Evolutionary conservation across 1,139 yeast genomes (phyloP).

Genomic region (Geotrichum reessii): DNA sequence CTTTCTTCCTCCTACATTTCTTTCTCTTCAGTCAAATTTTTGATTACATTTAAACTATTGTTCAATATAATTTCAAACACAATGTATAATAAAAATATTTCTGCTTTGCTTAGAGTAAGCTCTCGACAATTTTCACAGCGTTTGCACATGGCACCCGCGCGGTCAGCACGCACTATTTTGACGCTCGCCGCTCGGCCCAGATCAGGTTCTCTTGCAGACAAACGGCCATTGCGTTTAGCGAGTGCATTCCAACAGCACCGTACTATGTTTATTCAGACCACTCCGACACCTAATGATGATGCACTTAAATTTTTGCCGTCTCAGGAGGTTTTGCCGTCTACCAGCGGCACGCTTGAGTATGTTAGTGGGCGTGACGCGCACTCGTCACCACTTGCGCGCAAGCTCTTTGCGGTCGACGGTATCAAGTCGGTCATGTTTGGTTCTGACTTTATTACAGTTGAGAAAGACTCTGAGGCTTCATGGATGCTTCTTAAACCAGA

Average conservation of each 20-base stretch:
- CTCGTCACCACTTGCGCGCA: constrained; percentile 50
- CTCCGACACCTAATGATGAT: constrained; percentile 83
- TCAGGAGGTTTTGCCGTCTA: constrained; percentile 49
- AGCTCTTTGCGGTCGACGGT: constrained; percentile 81
- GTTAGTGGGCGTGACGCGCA: constrained; percentile 65
- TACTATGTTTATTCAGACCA: constrained; percentile 47
- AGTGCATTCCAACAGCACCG: constrained; percentile 14
- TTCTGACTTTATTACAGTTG: constrained; percentile 76
- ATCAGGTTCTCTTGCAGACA: neutral
- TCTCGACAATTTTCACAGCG: neutral
- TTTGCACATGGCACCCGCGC: neutral
- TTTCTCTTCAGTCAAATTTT: neutral
- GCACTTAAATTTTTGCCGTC: constrained; percentile 87
- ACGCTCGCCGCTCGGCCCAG: neutral
- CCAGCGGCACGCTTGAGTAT: constrained; percentile 46
- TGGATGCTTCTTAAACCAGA: constrained; percentile 89
- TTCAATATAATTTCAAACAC: no score
- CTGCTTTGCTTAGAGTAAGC: neutral
- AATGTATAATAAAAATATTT: neutral
- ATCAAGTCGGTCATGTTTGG: constrained; percentile 88
- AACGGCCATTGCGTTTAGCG: neutral
- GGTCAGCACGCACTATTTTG: neutral
- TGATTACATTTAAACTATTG: neutral
- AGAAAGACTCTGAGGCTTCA: constrained; percentile 48
- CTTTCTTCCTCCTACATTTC: neutral